A percentile compares a stretch with the other conserved stretches of the same genome.
These are phyloP conservation scores for Pelargonium cotyledonis DNA, from an alignment of 441 rosid genomes.

Conservation along the genomic window DNA sequence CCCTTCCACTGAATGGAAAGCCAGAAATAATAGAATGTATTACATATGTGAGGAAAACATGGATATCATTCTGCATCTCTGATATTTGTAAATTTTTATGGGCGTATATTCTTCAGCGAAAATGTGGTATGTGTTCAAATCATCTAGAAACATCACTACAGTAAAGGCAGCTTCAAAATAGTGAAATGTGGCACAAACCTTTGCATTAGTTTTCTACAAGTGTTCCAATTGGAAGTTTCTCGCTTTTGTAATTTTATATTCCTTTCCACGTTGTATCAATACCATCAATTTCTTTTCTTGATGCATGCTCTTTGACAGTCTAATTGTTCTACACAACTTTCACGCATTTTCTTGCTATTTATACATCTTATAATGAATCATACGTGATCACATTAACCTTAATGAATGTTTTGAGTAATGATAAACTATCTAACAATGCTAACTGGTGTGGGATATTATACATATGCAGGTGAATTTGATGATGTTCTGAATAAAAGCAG, in stretches of 20 bases:
- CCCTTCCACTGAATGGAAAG: not conserved
- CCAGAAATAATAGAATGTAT: not conserved
- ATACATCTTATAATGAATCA: not conserved
- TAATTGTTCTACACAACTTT: not conserved
- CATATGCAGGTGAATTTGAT: slow-evolving; percentile 82
- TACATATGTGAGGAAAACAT: not conserved
- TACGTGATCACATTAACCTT: not conserved
- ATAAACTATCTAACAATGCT: not conserved
- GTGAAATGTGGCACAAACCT: not conserved
- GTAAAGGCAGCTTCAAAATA: not conserved
- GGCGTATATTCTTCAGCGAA: not conserved
- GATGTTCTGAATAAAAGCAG: slow-evolving; percentile 58
- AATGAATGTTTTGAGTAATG: not conserved
- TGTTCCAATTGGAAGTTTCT: not conserved
- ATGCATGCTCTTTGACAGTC: not conserved
- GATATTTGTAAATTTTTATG: not conserved
- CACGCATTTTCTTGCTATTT: not conserved
- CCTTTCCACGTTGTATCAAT: not conserved
- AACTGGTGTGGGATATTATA: not conserved
- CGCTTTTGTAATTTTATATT: not conserved
- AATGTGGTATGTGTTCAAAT: not conserved
- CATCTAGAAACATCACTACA: not conserved
- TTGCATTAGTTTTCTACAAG: not conserved
- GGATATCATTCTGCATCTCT: not conserved
- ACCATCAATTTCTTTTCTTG: not conserved